Percentiles rank a stretch among this genome's conserved stretches.
phyloP scores from a whole-genome alignment of 2,329 filamentous ascomycete genomes.

The Fusarium sp. region DNA sequence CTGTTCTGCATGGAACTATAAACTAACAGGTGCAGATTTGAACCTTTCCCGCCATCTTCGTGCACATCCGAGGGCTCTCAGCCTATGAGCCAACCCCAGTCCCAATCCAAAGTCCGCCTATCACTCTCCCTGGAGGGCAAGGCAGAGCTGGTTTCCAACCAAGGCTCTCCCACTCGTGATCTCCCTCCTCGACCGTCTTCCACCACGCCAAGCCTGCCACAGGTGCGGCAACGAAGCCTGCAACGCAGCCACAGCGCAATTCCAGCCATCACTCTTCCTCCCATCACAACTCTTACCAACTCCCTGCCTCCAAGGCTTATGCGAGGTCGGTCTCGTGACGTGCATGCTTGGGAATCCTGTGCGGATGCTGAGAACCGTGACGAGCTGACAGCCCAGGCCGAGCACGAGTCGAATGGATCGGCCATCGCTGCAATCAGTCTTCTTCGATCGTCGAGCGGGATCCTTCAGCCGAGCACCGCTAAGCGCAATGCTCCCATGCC shows the following conservation, averaged over 20 bases:
- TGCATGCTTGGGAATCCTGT: conserved; percentile 91
- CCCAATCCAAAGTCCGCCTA: conserved; percentile 73
- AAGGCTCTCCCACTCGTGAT: conserved; percentile 72
- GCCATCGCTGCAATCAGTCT: conserved; percentile 85
- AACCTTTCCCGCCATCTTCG: conserved; percentile 57
- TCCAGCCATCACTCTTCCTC: conserved; percentile 67
- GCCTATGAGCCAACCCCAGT: conserved; percentile 48
- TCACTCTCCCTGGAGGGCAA: conserved; percentile 90
- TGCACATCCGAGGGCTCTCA: conserved; percentile 57
- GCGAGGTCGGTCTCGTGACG: conserved; percentile 85
- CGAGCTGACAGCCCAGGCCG: conserved; percentile 82
- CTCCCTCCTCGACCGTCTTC: conserved; percentile 60
- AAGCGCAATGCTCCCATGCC: conserved; percentile 71
- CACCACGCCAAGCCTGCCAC: conserved; percentile 60
- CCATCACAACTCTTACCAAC: conserved; percentile 64
- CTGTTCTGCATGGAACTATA: neutral
- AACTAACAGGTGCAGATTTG: conserved; percentile 50
- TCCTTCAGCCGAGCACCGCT: conserved; percentile 66
- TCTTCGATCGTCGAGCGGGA: conserved; percentile 74
- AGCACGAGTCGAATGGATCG: conserved; percentile 83
- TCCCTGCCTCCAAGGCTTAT: conserved; percentile 66
- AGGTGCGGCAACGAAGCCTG: conserved; percentile 64
- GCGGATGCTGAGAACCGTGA: conserved; percentile 84
- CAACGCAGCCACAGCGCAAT: conserved; percentile 79
- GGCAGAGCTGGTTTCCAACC: conserved; percentile 82